Conservation (phyloP, 2,329 filamentous ascomycete species). For the Dothideomycetes sp. region DNA sequence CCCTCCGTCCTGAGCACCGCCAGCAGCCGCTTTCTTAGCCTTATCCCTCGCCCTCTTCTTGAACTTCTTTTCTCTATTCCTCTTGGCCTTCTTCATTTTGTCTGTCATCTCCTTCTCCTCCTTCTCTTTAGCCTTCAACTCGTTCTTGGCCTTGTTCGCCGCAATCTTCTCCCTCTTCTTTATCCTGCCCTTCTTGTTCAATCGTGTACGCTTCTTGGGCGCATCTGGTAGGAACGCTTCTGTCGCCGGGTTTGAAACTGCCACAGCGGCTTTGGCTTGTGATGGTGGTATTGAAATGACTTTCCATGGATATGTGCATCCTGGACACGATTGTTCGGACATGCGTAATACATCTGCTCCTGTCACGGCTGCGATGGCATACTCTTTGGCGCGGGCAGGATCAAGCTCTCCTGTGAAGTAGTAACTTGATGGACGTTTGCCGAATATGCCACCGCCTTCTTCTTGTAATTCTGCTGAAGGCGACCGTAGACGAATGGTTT, state of each 20-base stretch:
- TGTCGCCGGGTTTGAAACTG: not conserved
- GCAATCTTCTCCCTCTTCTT: constrained; percentile 19
- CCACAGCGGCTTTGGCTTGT: constrained; percentile 5
- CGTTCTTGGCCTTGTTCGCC: constrained; percentile 17
- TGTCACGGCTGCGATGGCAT: constrained; percentile 16
- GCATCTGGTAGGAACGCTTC: constrained; percentile 9
- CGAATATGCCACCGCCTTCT: constrained; percentile 16
- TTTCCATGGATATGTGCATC: constrained; percentile 21
- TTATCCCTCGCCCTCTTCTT: constrained; percentile 27
- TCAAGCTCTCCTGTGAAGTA: constrained; percentile 17
- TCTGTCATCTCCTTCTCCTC: constrained; percentile 23
- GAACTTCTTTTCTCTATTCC: constrained; percentile 29
- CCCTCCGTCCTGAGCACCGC: not conserved
- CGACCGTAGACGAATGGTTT: constrained; percentile 20
- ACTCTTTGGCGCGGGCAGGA: constrained; percentile 8
- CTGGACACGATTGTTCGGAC: constrained; percentile 17
- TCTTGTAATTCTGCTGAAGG: constrained; percentile 17
- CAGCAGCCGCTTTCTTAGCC: constrained; percentile 24
- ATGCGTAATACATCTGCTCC: constrained; percentile 17
- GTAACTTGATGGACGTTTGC: constrained; percentile 14
- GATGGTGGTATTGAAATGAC: constrained; percentile 17
- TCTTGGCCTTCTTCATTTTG: constrained; percentile 25
- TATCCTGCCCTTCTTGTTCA: constrained; percentile 26
- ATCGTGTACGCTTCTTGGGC: constrained; percentile 20
- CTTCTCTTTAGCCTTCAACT: constrained; percentile 19